Evolutionary conservation across 495 filamentous ascomycete genomes (phyloP).

Genomic region (Penicillium angulare): DNA sequence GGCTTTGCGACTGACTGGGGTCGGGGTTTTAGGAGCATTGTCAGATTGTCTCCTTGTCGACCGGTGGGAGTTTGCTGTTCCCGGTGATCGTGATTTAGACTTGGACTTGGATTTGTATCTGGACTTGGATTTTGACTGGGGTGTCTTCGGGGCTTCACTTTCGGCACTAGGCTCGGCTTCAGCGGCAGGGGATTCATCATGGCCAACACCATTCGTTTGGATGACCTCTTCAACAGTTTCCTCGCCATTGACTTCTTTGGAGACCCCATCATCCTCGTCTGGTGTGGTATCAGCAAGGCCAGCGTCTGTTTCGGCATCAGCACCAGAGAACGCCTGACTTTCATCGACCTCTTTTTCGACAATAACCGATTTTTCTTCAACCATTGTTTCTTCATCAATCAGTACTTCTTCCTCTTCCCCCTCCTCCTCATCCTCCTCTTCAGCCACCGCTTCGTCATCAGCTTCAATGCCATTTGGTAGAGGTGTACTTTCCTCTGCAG

Average conservation of each 20-base stretch:
- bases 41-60: conserved; percentile 17
- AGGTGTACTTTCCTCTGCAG: conserved; percentile 20
- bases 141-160: conserved; percentile 13
- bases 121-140: conserved; percentile 14
- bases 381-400: conserved; percentile 6
- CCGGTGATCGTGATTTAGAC: conserved; percentile 16
- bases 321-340: too few species aligned
- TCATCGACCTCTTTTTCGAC: too few species aligned
- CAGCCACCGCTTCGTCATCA: conserved; percentile 6
- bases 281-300: conserved; percentile 17
- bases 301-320: neutral
- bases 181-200: neutral
- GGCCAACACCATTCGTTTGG: conserved; percentile 21
- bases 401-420: conserved; percentile 32
- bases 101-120: conserved; percentile 14
- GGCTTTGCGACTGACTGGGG: conserved; percentile 36
- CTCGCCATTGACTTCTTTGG: neutral
- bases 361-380: conserved; percentile 21
- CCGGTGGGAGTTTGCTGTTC: conserved; percentile 15
- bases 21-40: conserved; percentile 21
- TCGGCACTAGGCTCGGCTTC: conserved; percentile 10
- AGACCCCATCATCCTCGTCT: neutral
- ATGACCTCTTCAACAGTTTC: neutral
- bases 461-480: conserved; percentile 18
- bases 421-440: conserved; percentile 3